Evolutionary conservation across 176 grass and related monocot genomes (phyloP).

Genomic region (Cenchrus purpureus): DNA sequence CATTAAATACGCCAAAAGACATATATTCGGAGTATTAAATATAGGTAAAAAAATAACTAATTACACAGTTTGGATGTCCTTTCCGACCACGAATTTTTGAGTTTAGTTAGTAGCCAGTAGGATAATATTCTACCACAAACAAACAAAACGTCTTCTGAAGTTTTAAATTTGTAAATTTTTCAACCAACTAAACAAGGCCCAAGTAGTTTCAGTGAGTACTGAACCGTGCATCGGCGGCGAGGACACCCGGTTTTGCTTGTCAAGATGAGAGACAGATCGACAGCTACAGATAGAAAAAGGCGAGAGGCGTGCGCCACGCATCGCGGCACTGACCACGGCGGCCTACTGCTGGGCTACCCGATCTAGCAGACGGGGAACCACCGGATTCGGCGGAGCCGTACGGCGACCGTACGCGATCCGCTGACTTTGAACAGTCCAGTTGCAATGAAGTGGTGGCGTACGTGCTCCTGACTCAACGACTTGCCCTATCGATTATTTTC

Average conservation of each 20-base stretch:
- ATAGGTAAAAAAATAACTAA: no score
- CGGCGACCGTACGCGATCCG: background rate
- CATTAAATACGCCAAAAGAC: no score
- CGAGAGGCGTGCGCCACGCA: background rate
- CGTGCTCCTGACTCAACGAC: no score
- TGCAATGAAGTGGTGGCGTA: background rate
- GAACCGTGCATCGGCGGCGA: background rate
- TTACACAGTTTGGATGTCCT: no score
- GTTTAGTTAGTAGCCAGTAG: no score
- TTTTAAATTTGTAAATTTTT: background rate
- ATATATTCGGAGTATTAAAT: no score
- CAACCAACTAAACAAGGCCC: no score
- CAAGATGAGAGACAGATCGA: background rate
- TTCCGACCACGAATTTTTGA: no score
- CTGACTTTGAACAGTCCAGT: background rate
- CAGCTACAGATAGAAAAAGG: background rate
- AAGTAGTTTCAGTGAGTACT: background rate
- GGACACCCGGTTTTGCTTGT: background rate
- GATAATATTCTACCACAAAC: no score
- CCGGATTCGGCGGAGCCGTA: constrained; percentile 24
- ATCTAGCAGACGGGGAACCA: background rate
- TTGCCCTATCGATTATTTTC: no score
- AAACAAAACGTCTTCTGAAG: background rate
- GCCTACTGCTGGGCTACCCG: background rate
- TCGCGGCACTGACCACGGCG: background rate